Conservation (phyloP, 176 grass and related monocot species). For the Carex parvula region DNA sequence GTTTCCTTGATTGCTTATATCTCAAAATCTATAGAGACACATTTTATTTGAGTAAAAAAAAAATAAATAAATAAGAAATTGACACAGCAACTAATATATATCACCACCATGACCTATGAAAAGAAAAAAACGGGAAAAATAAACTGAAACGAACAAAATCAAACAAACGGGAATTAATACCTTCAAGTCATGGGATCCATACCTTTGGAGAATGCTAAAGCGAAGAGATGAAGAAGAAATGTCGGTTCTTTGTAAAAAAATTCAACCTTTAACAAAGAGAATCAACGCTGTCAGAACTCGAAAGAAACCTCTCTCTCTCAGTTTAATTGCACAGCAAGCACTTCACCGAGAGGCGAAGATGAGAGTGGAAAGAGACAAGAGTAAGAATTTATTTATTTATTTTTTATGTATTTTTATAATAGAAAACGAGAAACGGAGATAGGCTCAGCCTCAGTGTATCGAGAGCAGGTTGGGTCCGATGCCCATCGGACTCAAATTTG, state of each 20-base stretch:
- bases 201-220: background rate
- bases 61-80: background rate
- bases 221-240: background rate
- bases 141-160: background rate
- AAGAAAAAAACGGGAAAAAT: background rate
- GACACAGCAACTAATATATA: background rate
- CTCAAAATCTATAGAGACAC: background rate
- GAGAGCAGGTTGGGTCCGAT: no score
- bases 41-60: conserved; percentile 1
- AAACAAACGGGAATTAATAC: background rate
- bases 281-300: background rate
- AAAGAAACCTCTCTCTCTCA: background rate
- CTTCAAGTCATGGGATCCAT: conserved; percentile 3
- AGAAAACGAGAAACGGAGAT: background rate
- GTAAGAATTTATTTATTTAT: background rate
- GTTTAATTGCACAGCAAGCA: background rate
- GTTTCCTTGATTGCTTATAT: background rate
- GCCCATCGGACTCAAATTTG: no score
- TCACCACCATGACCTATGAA: background rate
- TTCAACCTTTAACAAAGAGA: background rate
- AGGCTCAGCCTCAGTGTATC: background rate
- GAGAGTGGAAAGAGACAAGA: conserved; percentile 10
- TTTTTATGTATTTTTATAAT: background rate
- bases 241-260: conserved; percentile 13
- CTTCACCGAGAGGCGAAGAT: background rate